Conservation (phyloP, 371 early-diverging fungal genomes). For the Fennellomyces sp. region DNA sequence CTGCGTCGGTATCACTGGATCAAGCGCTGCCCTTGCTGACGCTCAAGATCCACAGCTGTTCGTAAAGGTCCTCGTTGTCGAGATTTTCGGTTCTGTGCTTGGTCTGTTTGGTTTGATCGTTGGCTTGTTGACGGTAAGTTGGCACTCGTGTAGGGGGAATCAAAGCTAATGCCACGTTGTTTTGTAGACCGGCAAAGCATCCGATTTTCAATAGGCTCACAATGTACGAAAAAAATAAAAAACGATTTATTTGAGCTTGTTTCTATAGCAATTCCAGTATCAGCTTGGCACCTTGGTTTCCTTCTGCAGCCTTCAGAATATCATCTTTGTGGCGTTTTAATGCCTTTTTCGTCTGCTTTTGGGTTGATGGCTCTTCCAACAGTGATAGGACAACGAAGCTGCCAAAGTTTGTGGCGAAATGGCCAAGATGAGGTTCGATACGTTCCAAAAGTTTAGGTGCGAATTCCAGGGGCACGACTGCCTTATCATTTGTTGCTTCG, state of each 20-base stretch:
- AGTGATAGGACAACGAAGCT: conserved; percentile 66
- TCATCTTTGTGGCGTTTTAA: conserved; percentile 45
- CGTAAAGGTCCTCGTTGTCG: conserved; percentile 95
- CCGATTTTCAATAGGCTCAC: conserved; percentile 43
- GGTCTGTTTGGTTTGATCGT: conserved; percentile 97
- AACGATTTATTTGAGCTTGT: neutral
- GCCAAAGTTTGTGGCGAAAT: conserved; percentile 46
- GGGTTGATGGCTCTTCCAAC: conserved; percentile 63
- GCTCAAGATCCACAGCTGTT: conserved; percentile 94
- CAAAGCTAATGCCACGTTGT: conserved; percentile 2
- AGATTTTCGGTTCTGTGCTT: conserved; percentile 95
- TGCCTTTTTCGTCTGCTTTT: conserved; percentile 29
- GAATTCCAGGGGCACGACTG: conserved; percentile 46
- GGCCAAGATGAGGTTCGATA: conserved; percentile 38
- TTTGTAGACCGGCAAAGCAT: conserved; percentile 58
- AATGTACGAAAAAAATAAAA: neutral
- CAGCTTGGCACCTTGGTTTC: conserved; percentile 44
- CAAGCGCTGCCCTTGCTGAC: conserved; percentile 94
- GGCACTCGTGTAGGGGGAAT: neutral
- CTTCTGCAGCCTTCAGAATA: conserved; percentile 33
- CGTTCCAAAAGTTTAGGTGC: conserved; percentile 46
- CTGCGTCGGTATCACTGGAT: conserved; percentile 94
- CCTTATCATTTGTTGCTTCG: conserved; percentile 53
- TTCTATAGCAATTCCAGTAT: conserved; percentile 28
- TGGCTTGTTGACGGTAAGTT: conserved; percentile 68